A percentile compares a stretch with the other conserved stretches of the same genome.
Conservation (phyloP, 352 stramenopile genomes). For the Thalassiosira exigua region DNA sequence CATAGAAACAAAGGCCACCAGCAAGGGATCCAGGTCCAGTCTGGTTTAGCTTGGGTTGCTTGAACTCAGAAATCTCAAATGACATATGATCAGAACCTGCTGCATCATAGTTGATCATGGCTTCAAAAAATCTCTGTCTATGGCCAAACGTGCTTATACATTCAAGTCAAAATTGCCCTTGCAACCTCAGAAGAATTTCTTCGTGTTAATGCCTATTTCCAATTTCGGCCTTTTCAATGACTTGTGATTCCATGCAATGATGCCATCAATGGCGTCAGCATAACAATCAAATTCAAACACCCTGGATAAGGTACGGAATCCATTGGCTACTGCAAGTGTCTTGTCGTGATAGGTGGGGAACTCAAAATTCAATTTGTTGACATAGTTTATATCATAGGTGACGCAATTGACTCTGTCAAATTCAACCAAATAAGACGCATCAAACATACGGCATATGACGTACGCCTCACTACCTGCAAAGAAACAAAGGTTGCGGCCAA, state of each 20-base stretch:
- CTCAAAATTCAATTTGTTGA: slow-evolving; percentile 20
- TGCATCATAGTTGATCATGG: too few species aligned
- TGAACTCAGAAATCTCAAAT: too few species aligned
- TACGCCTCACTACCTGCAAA: slow-evolving; percentile 38
- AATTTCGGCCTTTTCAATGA: slow-evolving; percentile 29
- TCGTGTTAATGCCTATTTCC: neutral
- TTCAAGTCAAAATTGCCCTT: slow-evolving; percentile 58
- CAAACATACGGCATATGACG: slow-evolving; percentile 32
- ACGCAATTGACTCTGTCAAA: slow-evolving; percentile 32
- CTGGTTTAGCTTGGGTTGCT: too few species aligned
- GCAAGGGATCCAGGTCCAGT: too few species aligned
- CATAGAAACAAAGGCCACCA: too few species aligned
- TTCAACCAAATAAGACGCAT: slow-evolving; percentile 20
- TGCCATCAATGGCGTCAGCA: slow-evolving; percentile 52
- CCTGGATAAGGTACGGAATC: slow-evolving; percentile 23
- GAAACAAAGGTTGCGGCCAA: slow-evolving; percentile 30
- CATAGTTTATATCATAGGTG: slow-evolving; percentile 44
- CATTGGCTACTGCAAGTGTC: slow-evolving; percentile 34
- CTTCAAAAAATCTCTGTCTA: too few species aligned
- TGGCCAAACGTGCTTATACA: too few species aligned
- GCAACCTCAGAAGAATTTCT: slow-evolving; percentile 48
- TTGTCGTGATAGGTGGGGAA: slow-evolving; percentile 38
- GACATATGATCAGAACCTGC: too few species aligned
- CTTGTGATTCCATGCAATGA: slow-evolving; percentile 55
- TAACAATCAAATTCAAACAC: slow-evolving; percentile 27